phyloP scores from a whole-genome alignment of 495 filamentous ascomycete species.

The Trichodelitschia bisporula region DNA sequence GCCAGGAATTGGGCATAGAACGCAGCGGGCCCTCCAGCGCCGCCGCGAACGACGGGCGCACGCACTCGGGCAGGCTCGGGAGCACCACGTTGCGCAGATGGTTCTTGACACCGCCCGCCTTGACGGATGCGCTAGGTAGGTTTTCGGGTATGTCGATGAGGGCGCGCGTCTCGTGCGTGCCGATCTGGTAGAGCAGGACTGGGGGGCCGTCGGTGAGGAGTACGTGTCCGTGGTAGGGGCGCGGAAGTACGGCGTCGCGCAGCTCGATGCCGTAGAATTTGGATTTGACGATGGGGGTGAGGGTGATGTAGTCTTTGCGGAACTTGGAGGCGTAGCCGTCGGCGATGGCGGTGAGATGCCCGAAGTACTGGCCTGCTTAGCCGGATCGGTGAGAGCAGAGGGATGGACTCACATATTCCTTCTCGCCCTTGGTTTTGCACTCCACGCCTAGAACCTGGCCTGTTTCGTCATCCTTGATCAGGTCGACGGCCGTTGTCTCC shows the following conservation, averaged over 20 bases:
- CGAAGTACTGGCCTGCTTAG: constrained; percentile 40
- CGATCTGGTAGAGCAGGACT: constrained; percentile 90
- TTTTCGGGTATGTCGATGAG: constrained; percentile 77
- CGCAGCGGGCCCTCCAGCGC: constrained; percentile 55
- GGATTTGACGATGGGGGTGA: constrained; percentile 40
- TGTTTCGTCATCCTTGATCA: constrained; percentile 18
- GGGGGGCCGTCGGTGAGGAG: constrained; percentile 56
- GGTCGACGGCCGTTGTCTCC: constrained; percentile 22
- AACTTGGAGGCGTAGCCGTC: constrained; percentile 92
- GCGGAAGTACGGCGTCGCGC: constrained; percentile 58
- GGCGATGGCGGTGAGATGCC: constrained; percentile 59
- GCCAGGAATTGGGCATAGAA: constrained; percentile 85
- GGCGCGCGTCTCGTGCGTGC: constrained; percentile 75
- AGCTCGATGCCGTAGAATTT: constrained; percentile 88
- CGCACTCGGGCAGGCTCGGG: constrained; percentile 44
- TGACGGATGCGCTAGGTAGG: constrained; percentile 39
- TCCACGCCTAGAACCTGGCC: constrained; percentile 45
- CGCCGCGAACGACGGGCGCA: constrained; percentile 46
- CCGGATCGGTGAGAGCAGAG: not conserved
- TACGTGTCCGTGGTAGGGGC: constrained; percentile 58
- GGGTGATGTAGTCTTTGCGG: constrained; percentile 51
- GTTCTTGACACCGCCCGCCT: constrained; percentile 55
- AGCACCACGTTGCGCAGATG: constrained; percentile 58
- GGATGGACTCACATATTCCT: constrained; percentile 19
- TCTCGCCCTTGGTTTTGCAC: constrained; percentile 33